These are phyloP conservation scores for Solanum piurae DNA, from an alignment of 257 asterid species.

Conservation along the genomic window DNA sequence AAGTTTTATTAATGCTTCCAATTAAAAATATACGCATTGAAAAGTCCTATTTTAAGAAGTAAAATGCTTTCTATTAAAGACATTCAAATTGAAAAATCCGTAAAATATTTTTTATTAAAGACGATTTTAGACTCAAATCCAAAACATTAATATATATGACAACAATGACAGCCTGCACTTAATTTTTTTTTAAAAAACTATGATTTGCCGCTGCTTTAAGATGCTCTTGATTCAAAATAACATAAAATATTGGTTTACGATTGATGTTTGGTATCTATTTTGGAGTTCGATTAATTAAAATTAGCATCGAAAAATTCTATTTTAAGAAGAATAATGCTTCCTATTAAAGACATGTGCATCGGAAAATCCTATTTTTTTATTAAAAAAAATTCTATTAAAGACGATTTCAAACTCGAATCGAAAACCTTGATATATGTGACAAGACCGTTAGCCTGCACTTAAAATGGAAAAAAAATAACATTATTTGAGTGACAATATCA, in stretches of 20 bases:
- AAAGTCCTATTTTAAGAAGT: neutral
- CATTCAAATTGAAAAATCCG: no score
- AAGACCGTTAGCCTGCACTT: neutral
- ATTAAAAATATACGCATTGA: neutral
- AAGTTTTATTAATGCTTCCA: neutral
- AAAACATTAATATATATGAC: neutral
- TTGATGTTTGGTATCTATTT: neutral
- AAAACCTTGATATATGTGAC: neutral
- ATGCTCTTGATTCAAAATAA: neutral
- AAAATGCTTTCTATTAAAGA: no score
- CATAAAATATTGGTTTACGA: neutral
- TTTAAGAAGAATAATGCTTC: neutral
- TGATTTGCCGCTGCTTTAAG: neutral
- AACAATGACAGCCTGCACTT: neutral
- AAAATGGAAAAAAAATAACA: neutral
- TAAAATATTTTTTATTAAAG: no score
- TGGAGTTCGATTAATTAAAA: rapidly evolving
- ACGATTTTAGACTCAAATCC: neutral
- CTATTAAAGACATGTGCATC: neutral
- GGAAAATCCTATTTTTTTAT: neutral
- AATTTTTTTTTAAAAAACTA: neutral
- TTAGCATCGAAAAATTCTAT: rapidly evolving
- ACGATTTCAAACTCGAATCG: rapidly evolving
- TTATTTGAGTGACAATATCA: neutral
- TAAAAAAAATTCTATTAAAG: neutral